Percentiles rank a stretch among this genome's conserved stretches.
Conservation (phyloP, 2,329 filamentous ascomycete genomes). For the Aspergillus bombycis region DNA sequence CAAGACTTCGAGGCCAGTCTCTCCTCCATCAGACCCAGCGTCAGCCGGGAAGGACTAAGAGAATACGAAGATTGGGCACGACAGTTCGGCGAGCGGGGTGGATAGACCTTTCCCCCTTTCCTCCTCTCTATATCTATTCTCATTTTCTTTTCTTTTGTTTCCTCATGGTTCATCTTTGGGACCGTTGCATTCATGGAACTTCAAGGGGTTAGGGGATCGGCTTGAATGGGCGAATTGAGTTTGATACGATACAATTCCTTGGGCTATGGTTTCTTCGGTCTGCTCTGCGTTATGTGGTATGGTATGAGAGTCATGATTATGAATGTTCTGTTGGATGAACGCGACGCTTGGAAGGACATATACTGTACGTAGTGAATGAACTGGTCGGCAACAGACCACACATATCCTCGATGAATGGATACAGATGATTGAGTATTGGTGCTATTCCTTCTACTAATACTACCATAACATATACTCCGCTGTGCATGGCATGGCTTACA, state of each 20-base stretch:
- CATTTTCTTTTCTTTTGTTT: neutral
- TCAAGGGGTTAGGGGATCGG: neutral
- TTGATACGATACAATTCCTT: neutral
- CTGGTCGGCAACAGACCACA: neutral
- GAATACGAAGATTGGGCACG: slow-evolving; percentile 93
- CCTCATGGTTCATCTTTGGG: neutral
- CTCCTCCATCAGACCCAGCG: slow-evolving; percentile 82
- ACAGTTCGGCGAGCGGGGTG: slow-evolving; percentile 90
- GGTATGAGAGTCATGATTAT: neutral
- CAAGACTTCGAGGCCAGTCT: slow-evolving; percentile 84
- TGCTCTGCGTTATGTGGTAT: neutral
- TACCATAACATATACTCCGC: no score
- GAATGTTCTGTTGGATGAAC: neutral
- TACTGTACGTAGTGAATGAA: neutral
- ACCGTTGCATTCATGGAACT: neutral
- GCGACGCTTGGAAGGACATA: neutral
- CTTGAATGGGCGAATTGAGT: neutral
- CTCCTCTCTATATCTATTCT: neutral
- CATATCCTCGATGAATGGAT: neutral
- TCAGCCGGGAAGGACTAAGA: slow-evolving; percentile 80
- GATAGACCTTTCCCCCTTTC: slow-evolving; percentile 48
- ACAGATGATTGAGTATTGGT: neutral
- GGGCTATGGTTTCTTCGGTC: neutral
- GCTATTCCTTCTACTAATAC: no score
- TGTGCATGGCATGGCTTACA: no score